Conservation (phyloP, 2,329 filamentous ascomycete genomes). For the Bipolaris cookei region DNA sequence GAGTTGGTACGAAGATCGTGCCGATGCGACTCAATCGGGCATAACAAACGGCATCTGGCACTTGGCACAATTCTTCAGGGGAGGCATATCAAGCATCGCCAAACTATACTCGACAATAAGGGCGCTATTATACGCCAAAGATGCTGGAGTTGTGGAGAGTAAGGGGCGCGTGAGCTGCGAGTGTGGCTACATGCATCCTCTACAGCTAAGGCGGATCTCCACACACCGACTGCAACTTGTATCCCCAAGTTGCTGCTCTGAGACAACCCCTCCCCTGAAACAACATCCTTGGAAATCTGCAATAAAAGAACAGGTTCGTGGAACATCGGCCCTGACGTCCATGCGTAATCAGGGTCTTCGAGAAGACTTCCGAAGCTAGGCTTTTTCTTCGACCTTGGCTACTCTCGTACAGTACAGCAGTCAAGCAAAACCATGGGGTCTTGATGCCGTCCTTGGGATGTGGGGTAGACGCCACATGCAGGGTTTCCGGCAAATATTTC, state of each 20-base stretch:
- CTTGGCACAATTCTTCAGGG: conserved; percentile 2
- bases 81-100: neutral
- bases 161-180: conserved; percentile 21
- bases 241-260: conserved; percentile 1
- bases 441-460: conserved; percentile 23
- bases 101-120: conserved; percentile 23
- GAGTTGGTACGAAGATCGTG: neutral
- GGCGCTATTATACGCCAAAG: conserved; percentile 21
- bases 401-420: conserved; percentile 20
- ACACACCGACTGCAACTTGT: conserved; percentile 11
- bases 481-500: conserved; percentile 23
- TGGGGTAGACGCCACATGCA: conserved; percentile 23
- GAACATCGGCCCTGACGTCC: conserved; percentile 36
- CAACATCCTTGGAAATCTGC: conserved; percentile 23
- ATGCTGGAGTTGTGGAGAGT: conserved; percentile 21
- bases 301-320: conserved; percentile 34
- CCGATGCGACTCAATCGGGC: conserved; percentile 7
- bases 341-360: conserved; percentile 29
- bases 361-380: conserved; percentile 35
- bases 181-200: conserved; percentile 17
- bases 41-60: neutral
- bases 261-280: neutral
- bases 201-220: conserved; percentile 26
- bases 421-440: conserved; percentile 26
- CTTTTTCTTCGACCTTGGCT: conserved; percentile 18